Evolutionary conservation across 2,329 filamentous ascomycete genomes (phyloP).

Genomic region (Blastomyces gilchristii): DNA sequence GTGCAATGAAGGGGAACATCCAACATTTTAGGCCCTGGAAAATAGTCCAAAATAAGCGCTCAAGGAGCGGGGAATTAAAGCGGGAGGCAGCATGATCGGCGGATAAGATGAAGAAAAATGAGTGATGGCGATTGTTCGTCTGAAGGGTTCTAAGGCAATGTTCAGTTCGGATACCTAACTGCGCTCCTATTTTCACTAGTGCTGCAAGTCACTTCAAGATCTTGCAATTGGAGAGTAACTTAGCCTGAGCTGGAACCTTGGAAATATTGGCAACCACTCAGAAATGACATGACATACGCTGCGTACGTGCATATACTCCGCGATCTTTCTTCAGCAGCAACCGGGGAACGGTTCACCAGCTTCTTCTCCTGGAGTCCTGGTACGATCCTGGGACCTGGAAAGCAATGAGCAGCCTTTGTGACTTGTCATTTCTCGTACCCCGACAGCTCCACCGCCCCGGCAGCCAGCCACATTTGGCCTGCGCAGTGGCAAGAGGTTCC

Average conservation of each 20-base stretch:
- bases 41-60: neutral
- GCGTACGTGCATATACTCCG: neutral
- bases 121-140: neutral
- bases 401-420: neutral
- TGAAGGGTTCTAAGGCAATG: neutral
- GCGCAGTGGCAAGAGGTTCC: neutral
- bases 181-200: neutral
- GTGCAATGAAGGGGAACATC: neutral
- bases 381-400: slow-evolving; percentile 1
- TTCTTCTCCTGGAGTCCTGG: neutral
- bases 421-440: slow-evolving; percentile 4
- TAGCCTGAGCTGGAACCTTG: neutral
- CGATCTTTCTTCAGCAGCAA: neutral
- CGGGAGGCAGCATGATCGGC: neutral
- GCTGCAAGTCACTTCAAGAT: neutral
- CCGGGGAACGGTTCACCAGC: neutral
- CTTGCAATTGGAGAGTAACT: neutral
- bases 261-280: neutral
- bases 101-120: neutral
- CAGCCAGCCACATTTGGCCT: neutral
- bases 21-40: neutral
- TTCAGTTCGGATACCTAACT: neutral
- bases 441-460: neutral
- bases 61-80: neutral
- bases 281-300: neutral